Evolutionary conservation across 116 monocot genomes (phyloP), one percentile per base, ranked within the genome.

Genomic region (Iris pallida): DNA sequence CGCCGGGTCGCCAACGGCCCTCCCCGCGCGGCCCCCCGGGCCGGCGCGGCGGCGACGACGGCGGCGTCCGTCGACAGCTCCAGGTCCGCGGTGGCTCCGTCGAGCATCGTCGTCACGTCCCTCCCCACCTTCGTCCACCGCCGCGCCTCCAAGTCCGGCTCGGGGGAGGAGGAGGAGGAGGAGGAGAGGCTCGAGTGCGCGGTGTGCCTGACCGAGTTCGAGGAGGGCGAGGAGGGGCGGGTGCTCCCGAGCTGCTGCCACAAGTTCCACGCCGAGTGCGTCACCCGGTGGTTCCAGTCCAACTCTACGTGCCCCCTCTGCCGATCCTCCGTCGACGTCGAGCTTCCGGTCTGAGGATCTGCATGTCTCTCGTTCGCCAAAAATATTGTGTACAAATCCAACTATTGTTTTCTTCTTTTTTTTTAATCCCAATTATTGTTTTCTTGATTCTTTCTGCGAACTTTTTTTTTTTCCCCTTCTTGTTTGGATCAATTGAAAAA

Each of bases 221-320:
- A 11, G 17, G 64, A 64, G 4, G 58, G 58, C 20, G 64, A 64
- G 19, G 47, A 64, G 64, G 47, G 45, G 15, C 64, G 64, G 9
- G 3, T 5, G 8, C 17, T 64, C 12, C 64, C 64, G 3, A 18
- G 45, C 12, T 64, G 64, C 18, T 44, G 64, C 19, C 64, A 64
- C 44, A 13, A 8, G 18, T 64, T 64, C 11, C 64, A 64, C 44
- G 15, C 18, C 44, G 64, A 64, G n/a, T 64, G 64, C 48, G 47
- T 64, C 47, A 47, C 46, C 11, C 46, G 7, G 47, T 64, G 64
- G 64, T 47, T 64, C 8, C 14, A 64, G 14, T 45, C 64, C 5
- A 45, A 64, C 19, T 64, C 64, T 0, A 64, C 12, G 16, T 64
- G 64, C 64, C 64, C 64, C 16, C 64, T 64, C 6, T 64, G 64